These are phyloP conservation scores for Chenopodium suecicum DNA, from an alignment of 148 eudicot species.

Conservation along the genomic window DNA sequence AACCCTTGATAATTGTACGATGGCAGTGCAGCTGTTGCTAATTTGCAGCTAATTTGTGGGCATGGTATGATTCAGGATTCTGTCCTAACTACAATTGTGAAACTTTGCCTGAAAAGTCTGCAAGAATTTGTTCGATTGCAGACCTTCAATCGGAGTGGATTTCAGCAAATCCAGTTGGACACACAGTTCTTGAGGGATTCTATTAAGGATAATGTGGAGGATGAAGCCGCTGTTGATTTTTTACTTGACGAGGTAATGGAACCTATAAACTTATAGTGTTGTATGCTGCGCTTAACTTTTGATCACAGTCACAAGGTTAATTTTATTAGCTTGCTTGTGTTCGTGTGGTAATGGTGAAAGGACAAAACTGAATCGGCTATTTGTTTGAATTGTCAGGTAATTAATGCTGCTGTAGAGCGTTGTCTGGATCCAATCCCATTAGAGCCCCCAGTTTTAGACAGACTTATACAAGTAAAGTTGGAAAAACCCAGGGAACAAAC, in stretches of 20 bases:
- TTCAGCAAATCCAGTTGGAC: slow-evolving; percentile 98
- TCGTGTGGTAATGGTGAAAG: background rate
- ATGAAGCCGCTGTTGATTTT: slow-evolving; percentile 92
- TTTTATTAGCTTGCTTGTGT: background rate
- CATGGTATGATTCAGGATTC: slow-evolving; percentile 63
- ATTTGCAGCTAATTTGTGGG: slow-evolving; percentile 24
- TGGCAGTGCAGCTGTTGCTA: slow-evolving; percentile 3
- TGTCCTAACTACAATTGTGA: slow-evolving; percentile 66
- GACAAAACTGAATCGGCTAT: slow-evolving; percentile 2
- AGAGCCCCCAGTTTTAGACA: slow-evolving; percentile 85
- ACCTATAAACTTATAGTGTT: background rate
- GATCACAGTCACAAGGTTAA: background rate
- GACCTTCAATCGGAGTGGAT: slow-evolving; percentile 94
- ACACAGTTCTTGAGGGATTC: slow-evolving; percentile 73
- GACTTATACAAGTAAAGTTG: slow-evolving; percentile 81
- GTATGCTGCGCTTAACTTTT: background rate
- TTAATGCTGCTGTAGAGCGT: slow-evolving; percentile 82
- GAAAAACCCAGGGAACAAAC: slow-evolving; percentile 57
- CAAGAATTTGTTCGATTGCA: slow-evolving; percentile 90
- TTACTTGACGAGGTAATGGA: slow-evolving; percentile 81
- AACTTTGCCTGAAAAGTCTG: slow-evolving; percentile 87
- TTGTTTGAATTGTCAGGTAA: slow-evolving; percentile 50
- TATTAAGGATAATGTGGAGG: slow-evolving; percentile 69
- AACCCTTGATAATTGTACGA: background rate
- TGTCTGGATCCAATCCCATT: slow-evolving; percentile 83